Conservation (phyloP, 345 rosid species). For the Corymbia maculata region DNA sequence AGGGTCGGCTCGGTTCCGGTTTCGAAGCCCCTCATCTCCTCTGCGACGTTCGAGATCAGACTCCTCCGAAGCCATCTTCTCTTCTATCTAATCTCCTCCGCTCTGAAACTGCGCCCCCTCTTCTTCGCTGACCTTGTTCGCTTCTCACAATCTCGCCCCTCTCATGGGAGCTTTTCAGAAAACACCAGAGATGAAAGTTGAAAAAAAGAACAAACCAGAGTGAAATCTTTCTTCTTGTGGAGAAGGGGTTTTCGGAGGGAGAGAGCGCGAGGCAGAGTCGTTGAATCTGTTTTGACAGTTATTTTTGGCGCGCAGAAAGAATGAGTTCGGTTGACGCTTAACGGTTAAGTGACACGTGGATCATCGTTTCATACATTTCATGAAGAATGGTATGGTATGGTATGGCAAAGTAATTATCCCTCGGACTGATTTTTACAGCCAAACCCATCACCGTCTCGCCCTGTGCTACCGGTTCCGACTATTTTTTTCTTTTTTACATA, state of each 20-base stretch:
- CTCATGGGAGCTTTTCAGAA: not conserved
- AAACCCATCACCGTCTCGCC: not conserved
- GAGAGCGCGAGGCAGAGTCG: not conserved
- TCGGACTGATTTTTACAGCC: not conserved
- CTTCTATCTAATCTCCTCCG: not conserved
- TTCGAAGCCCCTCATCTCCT: not conserved
- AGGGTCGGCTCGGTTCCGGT: not conserved
- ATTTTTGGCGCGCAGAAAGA: not conserved
- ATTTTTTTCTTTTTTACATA: not conserved
- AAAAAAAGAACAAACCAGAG: not conserved
- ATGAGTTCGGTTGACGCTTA: not conserved
- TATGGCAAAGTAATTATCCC: not conserved
- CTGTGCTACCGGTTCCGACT: not conserved
- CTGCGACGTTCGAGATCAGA: not conserved
- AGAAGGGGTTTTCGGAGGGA: not conserved
- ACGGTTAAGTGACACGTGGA: not conserved
- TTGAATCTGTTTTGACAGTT: not conserved
- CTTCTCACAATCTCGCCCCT: not conserved
- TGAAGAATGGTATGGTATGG: not conserved
- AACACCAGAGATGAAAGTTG: not conserved
- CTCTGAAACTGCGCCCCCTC: not conserved
- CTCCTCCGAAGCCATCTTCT: not conserved
- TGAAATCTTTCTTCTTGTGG: not conserved
- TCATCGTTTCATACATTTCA: not conserved
- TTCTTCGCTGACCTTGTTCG: not conserved